phyloP scores from a whole-genome alignment of 2,329 filamentous ascomycete genomes.

The Curvularia eragrostidis region DNA sequence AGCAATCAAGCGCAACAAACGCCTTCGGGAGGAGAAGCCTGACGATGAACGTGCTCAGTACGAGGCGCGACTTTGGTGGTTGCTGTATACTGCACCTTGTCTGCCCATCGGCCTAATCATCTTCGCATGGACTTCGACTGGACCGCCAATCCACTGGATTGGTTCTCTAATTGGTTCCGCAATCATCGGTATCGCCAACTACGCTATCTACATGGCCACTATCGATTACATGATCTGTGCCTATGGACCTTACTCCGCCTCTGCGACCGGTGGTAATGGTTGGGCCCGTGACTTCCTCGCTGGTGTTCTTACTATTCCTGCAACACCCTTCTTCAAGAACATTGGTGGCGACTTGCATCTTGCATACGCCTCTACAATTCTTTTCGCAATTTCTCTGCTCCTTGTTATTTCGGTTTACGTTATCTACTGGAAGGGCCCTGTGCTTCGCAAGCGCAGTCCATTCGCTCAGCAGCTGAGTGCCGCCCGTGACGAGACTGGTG shows the following conservation, averaged over 20 bases:
- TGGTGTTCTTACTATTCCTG: conserved; percentile 73
- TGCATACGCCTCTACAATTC: conserved; percentile 63
- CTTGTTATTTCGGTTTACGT: conserved; percentile 54
- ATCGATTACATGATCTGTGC: conserved; percentile 82
- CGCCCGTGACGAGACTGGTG: conserved; percentile 42
- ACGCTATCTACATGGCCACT: conserved; percentile 77
- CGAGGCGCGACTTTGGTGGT: conserved; percentile 67
- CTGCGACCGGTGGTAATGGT: conserved; percentile 78
- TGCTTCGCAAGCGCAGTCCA: conserved; percentile 58
- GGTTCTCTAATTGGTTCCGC: conserved; percentile 69
- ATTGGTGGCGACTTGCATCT: conserved; percentile 51
- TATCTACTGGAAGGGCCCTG: conserved; percentile 62
- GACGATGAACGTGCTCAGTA: conserved; percentile 44
- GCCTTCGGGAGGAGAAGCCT: conserved; percentile 37
- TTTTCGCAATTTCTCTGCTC: conserved; percentile 60
- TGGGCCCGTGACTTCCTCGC: conserved; percentile 78
- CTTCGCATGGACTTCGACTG: conserved; percentile 73
- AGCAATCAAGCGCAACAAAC: conserved; percentile 52
- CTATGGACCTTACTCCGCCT: conserved; percentile 76
- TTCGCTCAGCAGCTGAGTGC: conserved; percentile 59
- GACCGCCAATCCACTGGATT: conserved; percentile 72
- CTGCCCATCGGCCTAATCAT: conserved; percentile 73
- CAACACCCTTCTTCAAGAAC: conserved; percentile 64
- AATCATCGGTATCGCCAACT: conserved; percentile 75
- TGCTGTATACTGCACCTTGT: conserved; percentile 67